Conservation (phyloP, 202 grass and related monocot genomes). For the Digitaria exilis region DNA sequence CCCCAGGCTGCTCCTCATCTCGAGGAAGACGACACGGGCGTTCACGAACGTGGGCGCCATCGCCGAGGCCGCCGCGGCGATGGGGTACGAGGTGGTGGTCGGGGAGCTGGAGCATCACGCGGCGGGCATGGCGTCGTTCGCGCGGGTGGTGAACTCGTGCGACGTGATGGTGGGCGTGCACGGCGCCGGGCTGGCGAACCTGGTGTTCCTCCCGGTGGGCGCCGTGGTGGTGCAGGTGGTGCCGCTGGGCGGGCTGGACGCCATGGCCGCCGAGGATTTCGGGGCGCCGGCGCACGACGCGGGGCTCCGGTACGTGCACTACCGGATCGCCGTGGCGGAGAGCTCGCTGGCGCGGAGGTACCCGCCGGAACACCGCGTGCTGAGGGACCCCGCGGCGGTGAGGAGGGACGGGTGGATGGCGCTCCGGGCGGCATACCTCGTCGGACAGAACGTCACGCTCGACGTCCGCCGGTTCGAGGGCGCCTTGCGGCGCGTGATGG, state of each 20-base stretch:
- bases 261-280: conserved; percentile 43
- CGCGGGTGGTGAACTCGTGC: conserved; percentile 66
- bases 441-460: conserved; percentile 69
- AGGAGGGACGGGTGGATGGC: conserved; percentile 52
- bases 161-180: conserved; percentile 85
- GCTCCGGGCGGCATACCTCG: conserved; percentile 53
- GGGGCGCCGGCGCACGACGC: conserved; percentile 46
- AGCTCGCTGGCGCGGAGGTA: conserved; percentile 58
- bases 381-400: conserved; percentile 53
- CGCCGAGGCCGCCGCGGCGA: conserved; percentile 4
- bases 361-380: conserved; percentile 55
- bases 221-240: conserved; percentile 73
- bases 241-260: conserved; percentile 63
- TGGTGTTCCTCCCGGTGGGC: conserved; percentile 65
- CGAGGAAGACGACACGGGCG: conserved; percentile 44
- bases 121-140: conserved; percentile 37
- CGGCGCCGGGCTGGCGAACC: conserved; percentile 68
- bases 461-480: conserved; percentile 44
- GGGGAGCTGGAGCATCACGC: conserved; percentile 32
- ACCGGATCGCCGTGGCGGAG: conserved; percentile 53
- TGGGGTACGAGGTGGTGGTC: conserved; percentile 55
- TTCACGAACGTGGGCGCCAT: conserved; percentile 55
- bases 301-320: conserved; percentile 65
- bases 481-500: conserved; percentile 42
- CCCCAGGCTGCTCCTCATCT: conserved; percentile 68